Evolutionary conservation across 75 land plant genomes (phyloP).

Genomic region (Picea sitchensis): DNA sequence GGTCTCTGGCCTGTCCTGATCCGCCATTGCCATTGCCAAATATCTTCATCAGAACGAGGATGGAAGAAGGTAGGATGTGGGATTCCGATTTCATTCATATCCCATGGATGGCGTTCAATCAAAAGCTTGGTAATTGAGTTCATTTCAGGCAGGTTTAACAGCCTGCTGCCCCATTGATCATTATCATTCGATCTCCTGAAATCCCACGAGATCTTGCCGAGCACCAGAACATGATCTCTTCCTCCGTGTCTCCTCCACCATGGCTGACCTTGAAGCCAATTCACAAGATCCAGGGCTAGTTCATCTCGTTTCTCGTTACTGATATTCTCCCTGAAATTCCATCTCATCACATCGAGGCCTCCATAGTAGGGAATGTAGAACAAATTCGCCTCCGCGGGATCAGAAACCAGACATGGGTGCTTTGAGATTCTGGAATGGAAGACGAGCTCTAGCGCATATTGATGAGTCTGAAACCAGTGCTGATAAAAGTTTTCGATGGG

Average conservation of each 20-base stretch:
- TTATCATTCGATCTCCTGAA: slow-evolving; percentile 32
- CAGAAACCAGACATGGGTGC: slow-evolving; percentile 51
- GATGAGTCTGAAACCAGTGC: slow-evolving; percentile 63
- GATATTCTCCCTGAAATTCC: slow-evolving; percentile 61
- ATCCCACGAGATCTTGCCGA: slow-evolving; percentile 81
- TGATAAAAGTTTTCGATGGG: slow-evolving; percentile 19
- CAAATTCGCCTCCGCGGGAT: slow-evolving; percentile 38
- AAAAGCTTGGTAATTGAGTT: slow-evolving; percentile 49
- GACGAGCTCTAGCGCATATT: slow-evolving; percentile 70
- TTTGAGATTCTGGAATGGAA: slow-evolving; percentile 51
- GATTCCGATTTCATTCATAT: slow-evolving; percentile 54
- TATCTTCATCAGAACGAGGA: slow-evolving; percentile 50
- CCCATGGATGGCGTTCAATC: slow-evolving; percentile 82
- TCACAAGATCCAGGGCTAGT: slow-evolving; percentile 43
- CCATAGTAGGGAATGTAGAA: slow-evolving; percentile 81
- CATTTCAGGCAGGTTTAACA: slow-evolving; percentile 48
- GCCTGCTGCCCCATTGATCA: slow-evolving; percentile 43
- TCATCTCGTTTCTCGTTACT: slow-evolving; percentile 40
- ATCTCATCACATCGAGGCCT: slow-evolving; percentile 62
- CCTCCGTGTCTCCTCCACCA: slow-evolving; percentile 42
- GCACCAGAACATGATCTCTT: slow-evolving; percentile 54
- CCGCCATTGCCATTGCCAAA: slow-evolving; percentile 37
- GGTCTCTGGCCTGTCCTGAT: slow-evolving; percentile 12
- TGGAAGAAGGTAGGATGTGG: slow-evolving; percentile 78
- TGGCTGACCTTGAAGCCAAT: slow-evolving; percentile 40